phyloP scores from a whole-genome alignment of 768 basidiomycete species.

The Collybiopsis luxurians region DNA sequence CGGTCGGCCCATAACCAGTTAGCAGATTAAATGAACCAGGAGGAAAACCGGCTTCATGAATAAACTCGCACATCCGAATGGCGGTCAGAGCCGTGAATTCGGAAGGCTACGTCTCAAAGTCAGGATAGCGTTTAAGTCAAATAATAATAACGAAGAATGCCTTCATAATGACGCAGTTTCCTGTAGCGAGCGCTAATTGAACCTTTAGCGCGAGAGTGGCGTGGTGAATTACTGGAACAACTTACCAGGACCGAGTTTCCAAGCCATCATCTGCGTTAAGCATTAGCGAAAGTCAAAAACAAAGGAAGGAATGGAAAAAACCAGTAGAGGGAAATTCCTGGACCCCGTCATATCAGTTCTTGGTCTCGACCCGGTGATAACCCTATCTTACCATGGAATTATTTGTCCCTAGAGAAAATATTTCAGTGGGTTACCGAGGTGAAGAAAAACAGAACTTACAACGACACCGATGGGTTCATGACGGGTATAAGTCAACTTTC shows the following conservation, averaged over 20 bases:
- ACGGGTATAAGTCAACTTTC: conserved; percentile 55
- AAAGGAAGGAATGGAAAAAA: conserved; percentile 13
- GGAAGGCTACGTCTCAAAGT: conserved; percentile 39
- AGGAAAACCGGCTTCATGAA: conserved; percentile 57
- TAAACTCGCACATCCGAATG: conserved; percentile 39
- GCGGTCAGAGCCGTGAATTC: conserved; percentile 59
- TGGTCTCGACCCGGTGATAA: too few species aligned
- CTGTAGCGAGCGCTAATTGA: conserved; percentile 54
- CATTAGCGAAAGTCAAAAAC: conserved; percentile 5
- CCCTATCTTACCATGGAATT: conserved; percentile 22
- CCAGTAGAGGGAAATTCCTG: conserved; percentile 7
- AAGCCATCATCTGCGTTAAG: conserved; percentile 43
- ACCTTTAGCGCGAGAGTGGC: conserved; percentile 42
- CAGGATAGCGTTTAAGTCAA: too few species aligned
- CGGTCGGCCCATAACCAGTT: conserved; percentile 70
- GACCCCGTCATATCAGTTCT: too few species aligned
- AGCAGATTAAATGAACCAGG: conserved; percentile 68
- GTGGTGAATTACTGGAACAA: neutral
- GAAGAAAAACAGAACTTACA: conserved; percentile 19
- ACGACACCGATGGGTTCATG: conserved; percentile 62
- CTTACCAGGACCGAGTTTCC: conserved; percentile 53
- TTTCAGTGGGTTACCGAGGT: neutral
- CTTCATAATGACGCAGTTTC: conserved; percentile 52
- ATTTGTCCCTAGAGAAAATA: conserved; percentile 33
- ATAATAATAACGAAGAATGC: neutral